phyloP scores from a whole-genome alignment of 1,284 basidiomycete species.

The Naganishia sp. region DNA sequence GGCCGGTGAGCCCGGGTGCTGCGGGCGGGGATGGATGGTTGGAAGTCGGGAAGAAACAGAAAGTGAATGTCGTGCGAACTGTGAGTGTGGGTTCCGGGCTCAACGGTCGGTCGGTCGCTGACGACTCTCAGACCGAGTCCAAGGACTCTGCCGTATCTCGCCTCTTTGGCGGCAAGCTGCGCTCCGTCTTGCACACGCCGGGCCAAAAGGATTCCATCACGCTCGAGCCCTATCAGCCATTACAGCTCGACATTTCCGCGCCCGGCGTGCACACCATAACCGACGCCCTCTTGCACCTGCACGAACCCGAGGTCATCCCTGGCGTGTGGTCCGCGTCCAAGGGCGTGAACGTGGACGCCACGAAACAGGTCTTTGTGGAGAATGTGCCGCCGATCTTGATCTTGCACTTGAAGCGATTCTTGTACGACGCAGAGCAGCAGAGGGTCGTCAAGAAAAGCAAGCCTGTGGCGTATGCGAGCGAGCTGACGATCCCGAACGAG shows the following conservation, averaged over 20 bases:
- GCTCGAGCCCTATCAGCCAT: slow-evolving; percentile 87
- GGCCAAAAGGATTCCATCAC: slow-evolving; percentile 82
- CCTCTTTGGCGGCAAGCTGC: slow-evolving; percentile 91
- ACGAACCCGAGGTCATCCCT: slow-evolving; percentile 78
- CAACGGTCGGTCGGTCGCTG: not conserved
- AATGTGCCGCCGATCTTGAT: slow-evolving; percentile 81
- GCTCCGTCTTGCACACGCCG: slow-evolving; percentile 79
- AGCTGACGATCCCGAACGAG: slow-evolving; percentile 73
- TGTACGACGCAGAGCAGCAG: slow-evolving; percentile 68
- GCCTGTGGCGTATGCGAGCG: slow-evolving; percentile 73
- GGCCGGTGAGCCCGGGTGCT: slow-evolving; percentile 49
- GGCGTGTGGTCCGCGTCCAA: slow-evolving; percentile 65
- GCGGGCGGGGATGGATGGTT: slow-evolving; percentile 65
- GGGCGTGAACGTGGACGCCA: slow-evolving; percentile 71
- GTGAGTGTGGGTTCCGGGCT: slow-evolving; percentile 56
- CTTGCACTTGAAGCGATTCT: slow-evolving; percentile 89
- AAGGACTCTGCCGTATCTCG: slow-evolving; percentile 84
- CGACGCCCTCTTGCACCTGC: slow-evolving; percentile 78
- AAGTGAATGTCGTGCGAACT: slow-evolving; percentile 75
- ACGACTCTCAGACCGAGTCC: slow-evolving; percentile 64
- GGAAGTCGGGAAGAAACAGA: slow-evolving; percentile 90
- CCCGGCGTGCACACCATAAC: slow-evolving; percentile 75
- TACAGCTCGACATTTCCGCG: slow-evolving; percentile 87
- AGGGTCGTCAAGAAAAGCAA: slow-evolving; percentile 79
- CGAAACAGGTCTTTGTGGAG: slow-evolving; percentile 85